Evolutionary conservation across 2,329 filamentous ascomycete species (phyloP).

Genomic region (Microdochium trichocladiopsis): DNA sequence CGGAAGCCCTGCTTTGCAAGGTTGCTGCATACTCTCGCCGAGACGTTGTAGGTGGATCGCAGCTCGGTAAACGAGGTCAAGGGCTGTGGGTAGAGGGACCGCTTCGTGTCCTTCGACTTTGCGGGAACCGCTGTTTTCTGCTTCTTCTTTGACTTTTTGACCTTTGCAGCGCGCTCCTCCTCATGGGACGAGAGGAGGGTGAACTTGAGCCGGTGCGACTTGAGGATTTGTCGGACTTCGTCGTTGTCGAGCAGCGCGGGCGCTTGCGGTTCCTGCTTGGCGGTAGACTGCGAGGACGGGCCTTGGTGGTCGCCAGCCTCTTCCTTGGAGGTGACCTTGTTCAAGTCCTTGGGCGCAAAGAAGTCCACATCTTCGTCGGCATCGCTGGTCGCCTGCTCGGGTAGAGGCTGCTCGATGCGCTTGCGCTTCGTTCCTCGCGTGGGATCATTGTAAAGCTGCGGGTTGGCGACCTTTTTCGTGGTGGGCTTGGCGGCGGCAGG

Average conservation of each 20-base stretch:
- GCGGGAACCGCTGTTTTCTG: constrained; percentile 33
- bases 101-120: constrained; percentile 42
- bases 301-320: constrained; percentile 16
- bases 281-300: constrained; percentile 10
- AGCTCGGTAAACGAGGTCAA: constrained; percentile 72
- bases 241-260: constrained; percentile 51
- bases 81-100: constrained; percentile 70
- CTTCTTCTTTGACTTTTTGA: constrained; percentile 49
- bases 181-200: constrained; percentile 58
- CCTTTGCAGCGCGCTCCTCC: constrained; percentile 27
- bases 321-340: not conserved
- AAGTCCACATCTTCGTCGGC: constrained; percentile 44
- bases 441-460: constrained; percentile 61
- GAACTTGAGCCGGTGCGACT: constrained; percentile 78
- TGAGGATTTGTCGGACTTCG: constrained; percentile 66
- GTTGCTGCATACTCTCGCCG: constrained; percentile 68
- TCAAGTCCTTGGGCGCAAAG: constrained; percentile 41
- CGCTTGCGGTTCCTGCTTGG: constrained; percentile 10
- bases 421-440: constrained; percentile 47
- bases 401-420: constrained; percentile 27
- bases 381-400: constrained; percentile 22
- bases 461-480: constrained; percentile 44
- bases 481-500: constrained; percentile 19
- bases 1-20: constrained; percentile 77
- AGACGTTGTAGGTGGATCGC: constrained; percentile 63